Base-by-base conservation (phyloP, 768 basidiomycete species). In the Mrakia frigida region DNA sequence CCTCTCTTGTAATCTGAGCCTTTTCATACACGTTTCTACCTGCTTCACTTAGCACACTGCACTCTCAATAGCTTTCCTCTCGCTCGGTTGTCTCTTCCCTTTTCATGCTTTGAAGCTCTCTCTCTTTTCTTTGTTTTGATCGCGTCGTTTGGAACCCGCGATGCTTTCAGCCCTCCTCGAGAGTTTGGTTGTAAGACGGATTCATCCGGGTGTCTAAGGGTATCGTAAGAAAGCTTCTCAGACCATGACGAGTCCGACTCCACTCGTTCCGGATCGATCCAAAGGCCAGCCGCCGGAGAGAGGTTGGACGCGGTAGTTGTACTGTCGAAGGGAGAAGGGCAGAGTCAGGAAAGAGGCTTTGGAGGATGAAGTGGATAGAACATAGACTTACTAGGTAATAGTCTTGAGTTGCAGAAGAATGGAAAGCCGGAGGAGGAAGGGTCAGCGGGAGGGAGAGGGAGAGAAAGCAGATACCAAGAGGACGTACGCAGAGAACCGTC, bases 291-390 rank as follows among this genome's bases (percentile, higher is more conserved):
- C 85, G 31, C 96, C 95, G 53, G 92, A 89, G 75, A 98, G 85
- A 2, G 89, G 87, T 21, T 88, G 84, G 18, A 93, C 95, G 77
- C 91, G 87, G 93, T 94, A 99, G 84, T 99, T 99, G 85, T 97
- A 98, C 76, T 74, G 46, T 46, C 80, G 81, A 89, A 16, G 21
- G 31, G 21, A 21, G 11, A 33, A 28, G 35, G 35, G 23, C 35
- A 68, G 18, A 0, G 39, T 79, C 71, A 77, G n/a, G 77, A 65
- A 0, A 21, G 31, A 9, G 25, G 10, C 2, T 16, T 28, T n/a
- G 39, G 80, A 78, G 79, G 67, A 79, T 79, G 68, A 76, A 63
- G 53, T 37, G 65, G 63, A 74, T 69, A 56, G 23, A 33, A 41
- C 73, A 31, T 59, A 37, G 23, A 69, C 68, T 33, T 5, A 46